phyloP scores from a whole-genome alignment of 1,284 basidiomycete species.

The Ceratobasidium sp. region DNA sequence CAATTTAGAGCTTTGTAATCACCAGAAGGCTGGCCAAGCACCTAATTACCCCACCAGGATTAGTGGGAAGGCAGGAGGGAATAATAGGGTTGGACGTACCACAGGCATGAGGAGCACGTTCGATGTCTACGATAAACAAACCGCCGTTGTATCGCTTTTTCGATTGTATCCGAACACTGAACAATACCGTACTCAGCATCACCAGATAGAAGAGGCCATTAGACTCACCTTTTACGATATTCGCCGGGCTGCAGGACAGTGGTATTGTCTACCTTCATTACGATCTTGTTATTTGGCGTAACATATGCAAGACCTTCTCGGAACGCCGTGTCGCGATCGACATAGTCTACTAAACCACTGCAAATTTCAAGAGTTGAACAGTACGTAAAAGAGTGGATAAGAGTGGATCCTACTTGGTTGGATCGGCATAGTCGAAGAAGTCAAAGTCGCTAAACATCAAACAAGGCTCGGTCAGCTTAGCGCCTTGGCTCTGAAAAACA shows the following conservation, averaged over 20 bases:
- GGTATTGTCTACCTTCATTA: constrained; percentile 51
- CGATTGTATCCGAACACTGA: constrained; percentile 52
- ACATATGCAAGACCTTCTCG: constrained; percentile 48
- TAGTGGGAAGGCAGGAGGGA: not conserved
- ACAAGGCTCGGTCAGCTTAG: constrained; percentile 14
- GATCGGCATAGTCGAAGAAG: constrained; percentile 39
- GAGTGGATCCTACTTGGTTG: constrained; percentile 38
- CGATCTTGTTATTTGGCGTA: constrained; percentile 43
- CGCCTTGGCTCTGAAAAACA: not conserved
- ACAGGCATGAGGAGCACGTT: constrained; percentile 78
- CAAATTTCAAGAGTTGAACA: not conserved
- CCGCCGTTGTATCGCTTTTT: constrained; percentile 66
- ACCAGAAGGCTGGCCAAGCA: constrained; percentile 75
- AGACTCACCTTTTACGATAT: constrained; percentile 47
- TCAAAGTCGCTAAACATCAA: constrained; percentile 26
- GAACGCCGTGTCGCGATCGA: constrained; percentile 47
- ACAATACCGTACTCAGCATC: constrained; percentile 4
- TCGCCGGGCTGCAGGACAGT: constrained; percentile 46
- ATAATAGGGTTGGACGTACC: constrained; percentile 61
- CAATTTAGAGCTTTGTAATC: constrained; percentile 53
- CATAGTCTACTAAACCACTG: constrained; percentile 71
- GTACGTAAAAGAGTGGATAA: not conserved
- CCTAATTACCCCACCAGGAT: constrained; percentile 56
- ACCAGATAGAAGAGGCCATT: not conserved
- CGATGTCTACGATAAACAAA: constrained; percentile 76